Evolutionary conservation across 345 rosid species (phyloP).

Genomic region (Ceriops zippeliana): DNA sequence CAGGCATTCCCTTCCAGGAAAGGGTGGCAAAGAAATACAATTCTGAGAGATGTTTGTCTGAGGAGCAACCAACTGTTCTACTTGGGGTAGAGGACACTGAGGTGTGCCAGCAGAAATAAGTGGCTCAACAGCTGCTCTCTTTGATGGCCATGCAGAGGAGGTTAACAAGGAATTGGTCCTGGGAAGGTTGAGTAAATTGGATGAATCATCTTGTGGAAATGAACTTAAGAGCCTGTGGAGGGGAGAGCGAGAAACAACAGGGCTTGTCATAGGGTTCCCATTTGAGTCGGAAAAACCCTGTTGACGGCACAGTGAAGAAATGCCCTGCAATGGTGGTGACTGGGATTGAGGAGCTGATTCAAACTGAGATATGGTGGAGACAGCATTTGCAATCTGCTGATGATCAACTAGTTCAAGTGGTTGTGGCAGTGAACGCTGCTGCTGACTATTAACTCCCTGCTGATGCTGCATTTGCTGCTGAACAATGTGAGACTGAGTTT

Average conservation of each 20-base stretch:
- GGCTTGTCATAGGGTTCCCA: conserved; percentile 51
- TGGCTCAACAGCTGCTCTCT: conserved; percentile 76
- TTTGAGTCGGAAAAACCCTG: conserved; percentile 74
- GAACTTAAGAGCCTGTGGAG: conserved; percentile 73
- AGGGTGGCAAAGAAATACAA: conserved; percentile 81
- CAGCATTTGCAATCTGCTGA: conserved; percentile 49
- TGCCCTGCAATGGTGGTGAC: conserved; percentile 50
- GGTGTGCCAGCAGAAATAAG: conserved; percentile 48
- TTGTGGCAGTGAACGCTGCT: conserved; percentile 23
- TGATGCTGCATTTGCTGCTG: conserved; percentile 63
- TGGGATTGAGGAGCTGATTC: conserved; percentile 58
- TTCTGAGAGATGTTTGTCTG: conserved; percentile 56
- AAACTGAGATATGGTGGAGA: conserved; percentile 57
- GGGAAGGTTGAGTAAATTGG: conserved; percentile 58
- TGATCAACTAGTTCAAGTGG: conserved; percentile 50
- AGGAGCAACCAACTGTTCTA: conserved; percentile 63
- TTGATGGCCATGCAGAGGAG: conserved; percentile 77
- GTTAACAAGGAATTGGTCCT: conserved; percentile 51
- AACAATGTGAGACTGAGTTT: conserved; percentile 38
- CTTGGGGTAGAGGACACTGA: conserved; percentile 48
- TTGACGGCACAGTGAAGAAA: conserved; percentile 63
- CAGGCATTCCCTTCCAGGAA: conserved; percentile 89
- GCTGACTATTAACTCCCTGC: conserved; percentile 43
- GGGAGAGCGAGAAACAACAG: conserved; percentile 67
- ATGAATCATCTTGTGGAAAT: conserved; percentile 64